Base-by-base conservation (phyloP, 441 rosid genomes). In the Jatropha podagrica region DNA sequence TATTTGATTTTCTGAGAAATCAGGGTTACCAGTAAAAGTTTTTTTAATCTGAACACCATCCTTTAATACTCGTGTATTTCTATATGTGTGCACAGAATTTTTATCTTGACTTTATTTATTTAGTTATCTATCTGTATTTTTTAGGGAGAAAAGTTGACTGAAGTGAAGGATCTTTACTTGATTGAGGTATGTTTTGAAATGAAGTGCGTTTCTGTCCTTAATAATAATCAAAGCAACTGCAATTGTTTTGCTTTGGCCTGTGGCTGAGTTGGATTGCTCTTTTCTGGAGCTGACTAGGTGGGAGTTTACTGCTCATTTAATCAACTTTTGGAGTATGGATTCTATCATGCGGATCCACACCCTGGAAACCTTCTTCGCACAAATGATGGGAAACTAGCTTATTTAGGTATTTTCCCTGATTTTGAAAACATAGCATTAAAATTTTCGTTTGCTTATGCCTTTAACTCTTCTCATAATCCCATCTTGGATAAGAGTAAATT, bases 321-420 rank as follows among this genome's bases (percentile, higher is more conserved):
- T 79, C 98, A 95, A 84, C 98, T 95, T 74, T 78, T 95, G 88
- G 98, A 95, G 77, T 81, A 85, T 75, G 99, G 98, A 54, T 95
- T 95, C 88, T 95, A 95, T 82, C 99, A 95, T 89, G 99, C 99
- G 68, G 99, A 95, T 88, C 99, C 99, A 74, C 99, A 95, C 82
- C 99, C 97, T 66, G 99, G 99, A 79, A 95, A 95, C 81, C 92
- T 93, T 83, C 86, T 95, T 40, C 96, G 99, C 41, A 92, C 99
- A 44, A 81, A 81, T 65, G 92, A 95, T 74, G 96, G 99, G 77
- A 92, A 89, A 80, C 91, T 95, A 59, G 99, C 99, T 71, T 95
- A 95, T 83, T 75, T 95, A 77, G 99, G 99, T 95, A 86, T 61
- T 69, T 52, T 72, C 73, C 65, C 55, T 37, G 51, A 38, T 48